Evolutionary conservation across 179 eudicot species (phyloP), one percentile per base, ranked within the genome.

Genomic region (Heliamphora pulchella): DNA sequence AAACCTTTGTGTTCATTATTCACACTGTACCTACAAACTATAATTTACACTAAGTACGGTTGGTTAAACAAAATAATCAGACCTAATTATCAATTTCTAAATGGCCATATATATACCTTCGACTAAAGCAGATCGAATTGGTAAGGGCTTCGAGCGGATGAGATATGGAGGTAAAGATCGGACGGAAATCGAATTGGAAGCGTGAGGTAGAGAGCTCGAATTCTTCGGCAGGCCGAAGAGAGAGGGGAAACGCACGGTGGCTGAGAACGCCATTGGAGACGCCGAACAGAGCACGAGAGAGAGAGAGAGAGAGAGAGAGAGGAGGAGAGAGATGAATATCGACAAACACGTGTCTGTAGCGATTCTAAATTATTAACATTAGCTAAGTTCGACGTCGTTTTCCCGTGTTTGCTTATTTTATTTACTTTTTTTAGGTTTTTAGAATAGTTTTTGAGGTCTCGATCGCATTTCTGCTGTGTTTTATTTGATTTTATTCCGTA

Each of bases 91-190:
- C 18, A 73, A 73, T 51, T n/a, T 44, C 13, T 62, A 20, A 3
- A 39, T 5, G 41, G 3, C 20, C 15, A 44, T 7, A 51, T 50
- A 5, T 18, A 47, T 20, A 48, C 7, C 91, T 85, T 86, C 83
- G 22, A 87, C 54, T 15, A 97, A 86, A 75, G 88, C 92, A 20
- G 97, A 87, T 79, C 87, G 89, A 85, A 92, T 77, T 2, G 88
- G 81, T 57, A 89, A 85, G 70, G 82, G 84, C 76, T 71, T 88
- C 55, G 79, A 81, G 81, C 85, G 87, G 51, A 76, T 89, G 74
- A 79, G 75, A 81, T 80, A 70, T 0, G 83, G 80, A 44, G 86
- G 86, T 2, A 88, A 83, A 3, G 83, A 86, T 69, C 85, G 84
- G 77, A 90, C 87, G 17, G 93, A 86, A 77, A 86, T 51, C 17